Base-by-base conservation (phyloP, 768 basidiomycete genomes). In the Suillus lakei region DNA sequence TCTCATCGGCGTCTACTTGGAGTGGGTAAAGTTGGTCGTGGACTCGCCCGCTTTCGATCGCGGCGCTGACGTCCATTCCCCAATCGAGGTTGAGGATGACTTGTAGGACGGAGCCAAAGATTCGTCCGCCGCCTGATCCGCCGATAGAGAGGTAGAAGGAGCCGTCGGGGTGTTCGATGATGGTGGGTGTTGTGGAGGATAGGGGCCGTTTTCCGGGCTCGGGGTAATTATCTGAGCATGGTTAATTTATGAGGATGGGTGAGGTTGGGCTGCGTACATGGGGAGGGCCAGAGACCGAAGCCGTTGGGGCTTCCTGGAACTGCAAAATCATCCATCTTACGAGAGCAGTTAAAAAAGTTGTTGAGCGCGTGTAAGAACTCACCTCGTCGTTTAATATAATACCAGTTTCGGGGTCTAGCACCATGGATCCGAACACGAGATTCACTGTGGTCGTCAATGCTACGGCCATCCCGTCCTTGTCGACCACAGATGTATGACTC, bases 321-420 rank as follows among this genome's bases (percentile, higher is more conserved):
- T 13, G 95, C 92, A 75, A 98, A 98, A 76, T 99, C 97, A 67
- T 95, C 93, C 92, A 95, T 93, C 86, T 89, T 62, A 32, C 23
- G 5, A 9, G 7, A 16, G 65, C 15, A 9, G n/a, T 66, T 64
- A 36, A 18, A 61, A 28, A 44, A 18, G 30, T 32, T 23, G 10
- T 13, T 12, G 5, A 48, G 8, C 2, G 23, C 54, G n/a, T 50
- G n/a, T 50, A 28, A 18, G 51, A 54, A 63, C 77, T 69, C 70
- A 85, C 88, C 82, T 97, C 93, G 71, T 99, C 88, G 71, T 98
- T 98, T 48, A 98, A 77, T 60, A 99, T 85, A 34, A 99, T 84
- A 0, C 97, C 96, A 0, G 96, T 98, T 60, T 88, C 84, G 0
- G 91, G 85, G 76, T 97, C 95, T 68, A 97, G 82, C 1, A 98